Base-by-base conservation (phyloP, 2,329 filamentous ascomycete genomes). In the Ilyonectria robusta region DNA sequence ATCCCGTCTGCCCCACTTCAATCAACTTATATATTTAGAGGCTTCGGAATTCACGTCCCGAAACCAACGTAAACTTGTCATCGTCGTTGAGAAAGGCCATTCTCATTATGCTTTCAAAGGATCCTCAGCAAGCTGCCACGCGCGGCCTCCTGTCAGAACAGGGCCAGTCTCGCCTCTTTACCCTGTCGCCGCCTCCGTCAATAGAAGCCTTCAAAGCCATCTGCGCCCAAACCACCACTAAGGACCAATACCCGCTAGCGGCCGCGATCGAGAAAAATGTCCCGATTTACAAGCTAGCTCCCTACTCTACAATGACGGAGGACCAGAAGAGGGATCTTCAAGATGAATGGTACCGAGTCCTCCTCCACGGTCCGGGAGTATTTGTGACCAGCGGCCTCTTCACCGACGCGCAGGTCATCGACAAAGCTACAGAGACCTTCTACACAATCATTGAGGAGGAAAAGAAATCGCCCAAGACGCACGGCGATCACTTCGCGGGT, bases 401-500 rank as follows among this genome's bases (percentile, higher is more conserved):
- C 78, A 78, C 78, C n/a, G 72, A 84, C 65, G 70, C 70, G 2
- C 2, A 62, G 0, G 75, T 85, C 6, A 79, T 91, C 17, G 76
- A 83, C 9, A 71, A 78, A n/a, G 82, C 85, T 17, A 89, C 87
- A 72, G 61, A 65, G 0, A 82, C 84, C 15, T 89, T 85, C 74
- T 72, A 79, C 5, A 65, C 71, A 2, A 88, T 89, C 67, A 87
- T 89, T 76, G 75, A 78, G 3, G 71, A 74, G 10, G 85, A 89
- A 76, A 76, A 74, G 31, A 70, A 78, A 33, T 71, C 72, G 6
- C 54, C 73, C 23, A 76, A 76, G 26, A 56, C 76, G 1, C 84
- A 85, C 58, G 89, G 89, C 23, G 89, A 91, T 76, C 89, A 91
- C 72, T 91, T 91, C 76, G 87, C 88, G 1, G 78, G 83, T 5